Conservation (phyloP, 495 filamentous ascomycete species). For the Xylaria flabelliformis region DNA sequence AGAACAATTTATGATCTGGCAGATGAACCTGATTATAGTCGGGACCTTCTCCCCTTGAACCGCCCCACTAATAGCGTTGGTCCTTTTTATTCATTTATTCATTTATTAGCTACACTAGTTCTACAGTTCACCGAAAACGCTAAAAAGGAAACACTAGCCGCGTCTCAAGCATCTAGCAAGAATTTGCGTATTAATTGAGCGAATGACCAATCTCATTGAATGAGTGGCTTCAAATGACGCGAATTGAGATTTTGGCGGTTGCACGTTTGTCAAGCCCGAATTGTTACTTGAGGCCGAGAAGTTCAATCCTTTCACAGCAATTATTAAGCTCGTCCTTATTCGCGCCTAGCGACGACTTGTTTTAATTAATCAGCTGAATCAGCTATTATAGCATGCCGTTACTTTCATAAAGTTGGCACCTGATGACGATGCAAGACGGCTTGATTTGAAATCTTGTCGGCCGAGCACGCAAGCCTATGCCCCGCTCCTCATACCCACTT, state of each 20-base stretch:
- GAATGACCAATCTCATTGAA: neutral
- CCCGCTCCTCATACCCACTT: neutral
- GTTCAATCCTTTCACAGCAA: neutral
- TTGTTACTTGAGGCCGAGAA: neutral
- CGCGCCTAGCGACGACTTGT: neutral
- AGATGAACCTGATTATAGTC: neutral
- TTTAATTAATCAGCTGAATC: constrained; percentile 17
- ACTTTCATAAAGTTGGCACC: neutral
- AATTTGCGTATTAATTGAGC: neutral
- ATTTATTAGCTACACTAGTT: no score
- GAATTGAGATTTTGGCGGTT: neutral
- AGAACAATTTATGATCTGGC: neutral
- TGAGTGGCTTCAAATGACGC: neutral
- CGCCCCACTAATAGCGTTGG: neutral
- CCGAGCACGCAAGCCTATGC: constrained; percentile 13
- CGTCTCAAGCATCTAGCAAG: neutral
- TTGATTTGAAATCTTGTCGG: constrained; percentile 13
- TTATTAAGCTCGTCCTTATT: constrained; percentile 3
- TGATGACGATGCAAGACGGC: neutral
- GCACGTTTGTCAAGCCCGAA: neutral
- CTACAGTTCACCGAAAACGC: neutral
- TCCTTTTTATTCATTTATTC: neutral
- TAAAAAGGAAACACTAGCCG: neutral
- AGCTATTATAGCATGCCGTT: neutral
- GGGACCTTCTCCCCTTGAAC: neutral